A percentile compares a stretch with the other conserved stretches of the same genome.
phyloP scores from a whole-genome alignment of 1,284 basidiomycete species.

The Rhodotorula sp. region DNA sequence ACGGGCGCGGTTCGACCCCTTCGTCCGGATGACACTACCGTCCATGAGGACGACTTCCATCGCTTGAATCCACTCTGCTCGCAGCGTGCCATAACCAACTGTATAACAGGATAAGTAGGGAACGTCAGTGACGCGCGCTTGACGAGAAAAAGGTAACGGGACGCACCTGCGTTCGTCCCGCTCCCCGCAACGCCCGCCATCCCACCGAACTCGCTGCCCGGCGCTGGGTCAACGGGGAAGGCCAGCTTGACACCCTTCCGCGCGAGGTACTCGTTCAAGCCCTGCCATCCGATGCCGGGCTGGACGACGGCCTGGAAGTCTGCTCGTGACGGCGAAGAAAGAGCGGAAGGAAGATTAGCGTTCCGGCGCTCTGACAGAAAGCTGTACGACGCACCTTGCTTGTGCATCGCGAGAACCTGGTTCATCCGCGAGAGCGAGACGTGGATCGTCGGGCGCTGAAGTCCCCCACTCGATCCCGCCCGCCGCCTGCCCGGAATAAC shows the following conservation, averaged over 20 bases:
- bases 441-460: slow-evolving; percentile 31
- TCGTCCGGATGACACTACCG: slow-evolving; percentile 89
- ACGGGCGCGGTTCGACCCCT: slow-evolving; percentile 49
- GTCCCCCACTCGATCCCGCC: neutral
- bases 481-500: neutral
- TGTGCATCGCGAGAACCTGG: slow-evolving; percentile 71
- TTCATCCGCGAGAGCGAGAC: slow-evolving; percentile 62
- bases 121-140: neutral
- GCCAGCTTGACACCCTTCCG: slow-evolving; percentile 75
- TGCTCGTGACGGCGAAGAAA: no score
- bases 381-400: slow-evolving; percentile 52
- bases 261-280: slow-evolving; percentile 72
- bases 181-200: slow-evolving; percentile 30
- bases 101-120: slow-evolving; percentile 45
- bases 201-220: slow-evolving; percentile 25
- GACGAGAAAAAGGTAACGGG: no score
- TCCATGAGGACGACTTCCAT: slow-evolving; percentile 73
- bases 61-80: slow-evolving; percentile 52
- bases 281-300: slow-evolving; percentile 78
- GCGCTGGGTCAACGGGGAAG: slow-evolving; percentile 66
- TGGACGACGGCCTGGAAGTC: slow-evolving; percentile 81
- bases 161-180: slow-evolving; percentile 37
- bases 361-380: no score
- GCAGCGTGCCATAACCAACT: slow-evolving; percentile 75
- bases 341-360: neutral